phyloP scores from a whole-genome alignment of 495 filamentous ascomycete genomes.

The Penicillium macrosclerotiorum region DNA sequence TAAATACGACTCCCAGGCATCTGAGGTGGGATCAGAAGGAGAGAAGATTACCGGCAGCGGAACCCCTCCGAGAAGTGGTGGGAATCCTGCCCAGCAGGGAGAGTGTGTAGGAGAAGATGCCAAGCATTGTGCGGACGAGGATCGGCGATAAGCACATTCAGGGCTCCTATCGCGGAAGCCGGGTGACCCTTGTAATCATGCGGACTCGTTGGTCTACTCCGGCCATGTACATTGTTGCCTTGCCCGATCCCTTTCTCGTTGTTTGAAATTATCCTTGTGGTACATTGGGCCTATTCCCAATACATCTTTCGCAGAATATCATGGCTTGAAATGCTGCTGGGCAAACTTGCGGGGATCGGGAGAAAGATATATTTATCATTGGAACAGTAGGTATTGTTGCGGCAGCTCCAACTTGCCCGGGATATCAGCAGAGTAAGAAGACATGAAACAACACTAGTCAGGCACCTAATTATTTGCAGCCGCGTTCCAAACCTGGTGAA shows the following conservation, averaged over 20 bases:
- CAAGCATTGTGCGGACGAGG: conserved; percentile 18
- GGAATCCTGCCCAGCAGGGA: conserved; percentile 10
- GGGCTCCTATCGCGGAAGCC: background rate
- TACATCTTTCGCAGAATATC: no score
- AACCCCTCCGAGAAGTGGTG: background rate
- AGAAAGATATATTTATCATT: no score
- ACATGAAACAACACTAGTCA: no score
- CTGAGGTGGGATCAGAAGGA: background rate
- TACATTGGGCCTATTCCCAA: no score
- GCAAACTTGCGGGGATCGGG: no score
- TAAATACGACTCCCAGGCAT: conserved; percentile 5
- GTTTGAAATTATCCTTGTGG: no score
- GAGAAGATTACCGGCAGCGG: background rate
- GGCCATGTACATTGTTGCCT: no score
- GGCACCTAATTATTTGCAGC: background rate
- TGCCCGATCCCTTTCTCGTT: no score
- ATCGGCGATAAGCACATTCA: conserved; percentile 14
- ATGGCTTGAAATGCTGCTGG: no score
- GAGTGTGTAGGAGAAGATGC: conserved; percentile 8
- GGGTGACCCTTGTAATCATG: no score
- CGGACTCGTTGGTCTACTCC: background rate
- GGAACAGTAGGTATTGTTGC: no score
- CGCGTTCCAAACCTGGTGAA: background rate
- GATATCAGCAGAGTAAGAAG: conserved; percentile 1
- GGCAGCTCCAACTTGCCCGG: no score